Evolutionary conservation across 176 grass and related monocot genomes (phyloP).

Genomic region (Ensete ventricosum): DNA sequence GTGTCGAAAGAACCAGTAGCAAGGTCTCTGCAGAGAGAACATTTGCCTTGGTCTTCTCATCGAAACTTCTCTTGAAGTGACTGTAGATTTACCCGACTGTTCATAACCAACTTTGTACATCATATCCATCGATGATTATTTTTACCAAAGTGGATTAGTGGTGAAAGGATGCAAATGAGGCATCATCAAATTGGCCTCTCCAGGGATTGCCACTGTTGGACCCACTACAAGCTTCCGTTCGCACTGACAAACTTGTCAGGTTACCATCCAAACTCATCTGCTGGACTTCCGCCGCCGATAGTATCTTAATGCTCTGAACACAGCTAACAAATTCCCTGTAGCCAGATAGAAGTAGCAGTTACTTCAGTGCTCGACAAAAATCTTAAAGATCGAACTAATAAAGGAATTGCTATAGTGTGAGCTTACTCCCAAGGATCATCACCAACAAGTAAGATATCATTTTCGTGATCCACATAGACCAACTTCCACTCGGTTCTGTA

Average conservation of each 20-base stretch:
- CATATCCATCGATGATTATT: not conserved
- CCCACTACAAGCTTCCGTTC: constrained; percentile 75
- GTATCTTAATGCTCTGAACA: constrained; percentile 94
- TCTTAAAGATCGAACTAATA: not conserved
- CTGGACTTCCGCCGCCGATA: constrained; percentile 82
- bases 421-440: constrained; percentile 99
- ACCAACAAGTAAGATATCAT: constrained; percentile 89
- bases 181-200: constrained; percentile 52
- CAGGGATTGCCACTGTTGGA: constrained; percentile 73
- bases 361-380: not conserved
- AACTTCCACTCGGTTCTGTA: constrained; percentile 90
- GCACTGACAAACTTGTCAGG: constrained; percentile 62
- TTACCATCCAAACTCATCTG: constrained; percentile 97
- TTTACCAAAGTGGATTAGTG: not conserved
- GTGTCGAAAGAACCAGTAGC: not conserved
- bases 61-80: not conserved
- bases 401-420: constrained; percentile 16
- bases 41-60: not conserved
- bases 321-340: constrained; percentile 92
- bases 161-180: constrained; percentile 37
- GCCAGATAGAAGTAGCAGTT: not conserved
- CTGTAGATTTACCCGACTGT: not conserved
- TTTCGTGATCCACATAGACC: constrained; percentile 96
- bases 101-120: not conserved
- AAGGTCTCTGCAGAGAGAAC: not conserved